A percentile compares a stretch with the other conserved stretches of the same genome.
Evolutionary conservation across 257 asterid genomes (phyloP).

Genomic region (Lavandula angustifolia): DNA sequence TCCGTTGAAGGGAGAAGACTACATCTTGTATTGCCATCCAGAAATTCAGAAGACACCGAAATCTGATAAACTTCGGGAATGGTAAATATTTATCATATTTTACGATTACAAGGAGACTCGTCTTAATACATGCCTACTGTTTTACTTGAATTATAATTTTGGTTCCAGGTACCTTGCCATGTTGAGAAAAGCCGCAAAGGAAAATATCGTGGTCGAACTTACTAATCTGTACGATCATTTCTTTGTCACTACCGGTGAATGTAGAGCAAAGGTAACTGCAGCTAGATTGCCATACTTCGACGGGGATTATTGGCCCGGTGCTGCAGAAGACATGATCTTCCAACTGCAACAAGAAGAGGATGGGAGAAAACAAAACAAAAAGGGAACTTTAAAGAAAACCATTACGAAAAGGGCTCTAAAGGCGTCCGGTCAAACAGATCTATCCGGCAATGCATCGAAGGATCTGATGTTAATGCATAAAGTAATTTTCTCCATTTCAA

Average conservation of each 20-base stretch:
- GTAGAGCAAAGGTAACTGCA: slow-evolving; percentile 91
- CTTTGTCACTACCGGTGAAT: slow-evolving; percentile 76
- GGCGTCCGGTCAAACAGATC: slow-evolving; percentile 93
- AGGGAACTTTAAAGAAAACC: slow-evolving; percentile 67
- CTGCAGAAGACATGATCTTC: slow-evolving; percentile 93
- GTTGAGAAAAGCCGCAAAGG: slow-evolving; percentile 87
- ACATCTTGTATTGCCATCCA: slow-evolving; percentile 97
- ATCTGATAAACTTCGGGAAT: slow-evolving; percentile 95
- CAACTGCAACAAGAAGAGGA: slow-evolving; percentile 96
- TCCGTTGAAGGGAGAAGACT: slow-evolving; percentile 96
- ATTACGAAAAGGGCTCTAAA: slow-evolving; percentile 83
- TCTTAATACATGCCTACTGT: slow-evolving; percentile 9
- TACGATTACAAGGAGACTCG: slow-evolving; percentile 21
- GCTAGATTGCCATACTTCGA: slow-evolving; percentile 95
- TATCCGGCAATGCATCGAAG: slow-evolving; percentile 86
- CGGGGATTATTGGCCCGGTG: slow-evolving; percentile 99
- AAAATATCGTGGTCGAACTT: slow-evolving; percentile 80
- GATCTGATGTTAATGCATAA: slow-evolving; percentile 88
- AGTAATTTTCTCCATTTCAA: slow-evolving; percentile 45
- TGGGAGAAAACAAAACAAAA: slow-evolving; percentile 77
- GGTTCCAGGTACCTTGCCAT: slow-evolving; percentile 84
- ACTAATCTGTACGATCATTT: slow-evolving; percentile 90
- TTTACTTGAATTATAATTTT: slow-evolving; percentile 33
- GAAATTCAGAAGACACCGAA: slow-evolving; percentile 99
- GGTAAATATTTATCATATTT: slow-evolving; percentile 48